Evolutionary conservation across 768 basidiomycete species (phyloP), one percentile per base, ranked within the genome.

Genomic region (Termitomyces sp.): DNA sequence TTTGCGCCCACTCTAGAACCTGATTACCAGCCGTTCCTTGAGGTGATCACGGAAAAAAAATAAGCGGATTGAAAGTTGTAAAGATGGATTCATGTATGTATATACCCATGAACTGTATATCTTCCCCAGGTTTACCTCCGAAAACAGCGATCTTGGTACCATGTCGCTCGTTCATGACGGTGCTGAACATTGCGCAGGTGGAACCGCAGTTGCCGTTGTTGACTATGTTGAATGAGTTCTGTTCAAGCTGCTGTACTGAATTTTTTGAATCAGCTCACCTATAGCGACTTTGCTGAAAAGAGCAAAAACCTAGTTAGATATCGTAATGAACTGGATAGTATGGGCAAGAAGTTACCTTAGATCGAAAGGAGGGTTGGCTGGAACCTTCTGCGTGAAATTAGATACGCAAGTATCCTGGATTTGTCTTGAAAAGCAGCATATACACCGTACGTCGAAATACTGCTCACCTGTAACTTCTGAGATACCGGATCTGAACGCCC

Each of bases 111-210:
- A 73, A 84, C 64, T 85, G 70, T 59, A 83, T 70, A 29, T 65
- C 63, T 62, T 79, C 72, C 3, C 76, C 74, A 2, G 83, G 80
- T 66, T 80, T 82, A 24, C 83, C 83, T 24, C 84, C 83, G 60
- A 85, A 84, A 14, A 83, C 67, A 4, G 79, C 82, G 44, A 80
- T 77, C 62, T 74, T 80, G 3, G 78, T 81, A 9, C 73, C 65
- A 62, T 83, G 80, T 12, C 74, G 68, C 65, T 86, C 85, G 51
- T 76, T 73, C 83, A 86, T 84, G 53, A 84, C 65, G 2, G 83
- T 84, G 55, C 76, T 80, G 65, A 85, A 85, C 77, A 84, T 79
- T 0, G 84, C 81, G 58, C 85, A 85, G 1, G 85, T 85, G 5
- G 82, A 84, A 7, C 83, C 84, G 59, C 84, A 86, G 36, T 75